Evolutionary conservation across 2,329 filamentous ascomycete species (phyloP).

Genomic region (Neophaeococcomyces aloes): DNA sequence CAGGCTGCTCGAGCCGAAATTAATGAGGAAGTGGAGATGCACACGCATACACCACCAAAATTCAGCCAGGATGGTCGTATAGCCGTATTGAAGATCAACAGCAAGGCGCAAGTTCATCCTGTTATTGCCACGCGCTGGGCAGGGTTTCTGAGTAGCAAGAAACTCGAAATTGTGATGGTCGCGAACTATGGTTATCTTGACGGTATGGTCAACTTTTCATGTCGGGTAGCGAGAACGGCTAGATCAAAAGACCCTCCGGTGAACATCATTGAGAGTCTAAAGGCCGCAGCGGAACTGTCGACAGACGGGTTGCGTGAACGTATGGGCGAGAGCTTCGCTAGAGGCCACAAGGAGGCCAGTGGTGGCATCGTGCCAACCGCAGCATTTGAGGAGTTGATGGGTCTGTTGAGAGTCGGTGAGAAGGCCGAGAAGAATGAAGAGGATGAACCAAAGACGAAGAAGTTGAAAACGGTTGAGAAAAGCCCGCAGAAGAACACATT

Average conservation of each 20-base stretch:
- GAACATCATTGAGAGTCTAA: slow-evolving; percentile 52
- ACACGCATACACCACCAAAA: slow-evolving; percentile 51
- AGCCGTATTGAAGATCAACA: slow-evolving; percentile 52
- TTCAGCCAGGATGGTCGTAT: slow-evolving; percentile 54
- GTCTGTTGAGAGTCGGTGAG: slow-evolving; percentile 48
- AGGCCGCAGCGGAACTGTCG: slow-evolving; percentile 39
- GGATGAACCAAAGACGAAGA: slow-evolving; percentile 25
- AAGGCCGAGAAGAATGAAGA: slow-evolving; percentile 35
- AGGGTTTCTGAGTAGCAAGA: slow-evolving; percentile 47
- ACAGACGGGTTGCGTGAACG: slow-evolving; percentile 36
- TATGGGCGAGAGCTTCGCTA: slow-evolving; percentile 53
- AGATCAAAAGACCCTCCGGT: slow-evolving; percentile 43
- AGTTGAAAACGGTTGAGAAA: slow-evolving; percentile 23
- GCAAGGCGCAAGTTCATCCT: slow-evolving; percentile 53
- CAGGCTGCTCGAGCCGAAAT: slow-evolving; percentile 48
- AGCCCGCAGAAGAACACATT: slow-evolving; percentile 45
- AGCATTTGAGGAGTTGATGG: slow-evolving; percentile 57
- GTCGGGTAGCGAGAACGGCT: slow-evolving; percentile 50
- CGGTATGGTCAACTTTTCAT: slow-evolving; percentile 57
- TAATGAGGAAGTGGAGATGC: slow-evolving; percentile 50
- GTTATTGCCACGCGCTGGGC: slow-evolving; percentile 60
- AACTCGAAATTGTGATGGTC: slow-evolving; percentile 53
- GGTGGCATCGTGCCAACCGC: slow-evolving; percentile 51
- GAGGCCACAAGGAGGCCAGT: slow-evolving; percentile 57
- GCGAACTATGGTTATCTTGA: slow-evolving; percentile 57